phyloP scores from a whole-genome alignment of 495 filamentous ascomycete genomes.

The Chaetomium tenue region DNA sequence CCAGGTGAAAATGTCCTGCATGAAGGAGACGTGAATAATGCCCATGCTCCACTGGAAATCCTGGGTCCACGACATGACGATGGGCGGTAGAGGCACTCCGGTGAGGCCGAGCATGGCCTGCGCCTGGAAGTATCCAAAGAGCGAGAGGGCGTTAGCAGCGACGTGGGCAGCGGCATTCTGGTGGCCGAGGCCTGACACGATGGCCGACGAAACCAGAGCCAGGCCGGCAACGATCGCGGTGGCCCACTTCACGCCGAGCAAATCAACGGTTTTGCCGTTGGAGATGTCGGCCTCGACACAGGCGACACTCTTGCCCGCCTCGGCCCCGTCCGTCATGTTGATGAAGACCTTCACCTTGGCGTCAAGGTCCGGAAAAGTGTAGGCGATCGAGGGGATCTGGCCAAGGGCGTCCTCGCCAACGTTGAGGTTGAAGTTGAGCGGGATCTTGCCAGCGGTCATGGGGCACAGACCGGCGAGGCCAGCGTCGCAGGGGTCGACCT shows the following conservation, averaged over 20 bases:
- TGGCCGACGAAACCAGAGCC: slow-evolving; percentile 77
- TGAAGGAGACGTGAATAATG: slow-evolving; percentile 82
- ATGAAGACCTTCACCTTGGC: slow-evolving; percentile 78
- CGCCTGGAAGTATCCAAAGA: slow-evolving; percentile 96
- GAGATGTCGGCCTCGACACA: slow-evolving; percentile 89
- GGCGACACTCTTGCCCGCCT: slow-evolving; percentile 60
- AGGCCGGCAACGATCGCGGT: slow-evolving; percentile 90
- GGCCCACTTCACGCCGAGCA: slow-evolving; percentile 83
- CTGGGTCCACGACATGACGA: slow-evolving; percentile 93
- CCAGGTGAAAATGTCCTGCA: slow-evolving; percentile 90
- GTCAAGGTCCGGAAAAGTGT: slow-evolving; percentile 89
- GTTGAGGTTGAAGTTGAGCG: slow-evolving; percentile 68
- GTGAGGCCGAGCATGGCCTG: slow-evolving; percentile 92
- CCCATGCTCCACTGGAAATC: slow-evolving; percentile 99
- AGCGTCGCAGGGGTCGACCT: slow-evolving; percentile 71
- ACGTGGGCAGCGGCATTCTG: slow-evolving; percentile 96
- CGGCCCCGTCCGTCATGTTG: slow-evolving; percentile 56
- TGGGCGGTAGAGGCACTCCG: slow-evolving; percentile 76
- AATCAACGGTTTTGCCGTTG: slow-evolving; percentile 90
- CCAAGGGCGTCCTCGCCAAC: slow-evolving; percentile 56
- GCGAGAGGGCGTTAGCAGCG: slow-evolving; percentile 86
- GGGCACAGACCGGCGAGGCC: slow-evolving; percentile 80
- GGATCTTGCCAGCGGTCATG: slow-evolving; percentile 84
- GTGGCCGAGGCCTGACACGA: slow-evolving; percentile 81
- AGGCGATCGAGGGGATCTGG: slow-evolving; percentile 79